Evolutionary conservation across 495 filamentous ascomycete species (phyloP), one percentile per base, ranked within the genome.

Genomic region (Tuber umbilicatum): DNA sequence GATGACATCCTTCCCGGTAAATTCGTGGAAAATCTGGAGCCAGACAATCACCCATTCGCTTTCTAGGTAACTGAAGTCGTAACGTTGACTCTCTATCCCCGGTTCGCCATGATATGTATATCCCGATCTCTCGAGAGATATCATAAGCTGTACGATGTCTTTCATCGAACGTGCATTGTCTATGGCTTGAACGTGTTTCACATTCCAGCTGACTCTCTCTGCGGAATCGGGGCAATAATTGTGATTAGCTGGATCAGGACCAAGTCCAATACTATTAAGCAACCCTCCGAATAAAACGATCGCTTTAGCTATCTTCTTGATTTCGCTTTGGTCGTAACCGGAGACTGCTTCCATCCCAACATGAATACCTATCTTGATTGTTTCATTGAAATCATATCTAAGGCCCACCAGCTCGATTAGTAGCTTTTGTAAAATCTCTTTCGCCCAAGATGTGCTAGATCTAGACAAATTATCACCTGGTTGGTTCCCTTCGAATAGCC

Each of bases 201-300:
- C 17, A 38, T 78, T 78, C 14, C 69, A 73, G 17, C 68, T 69
- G 27, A 71, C 27, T 37, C 38, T 27, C 60, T 68, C 27, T n/a
- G 42, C 14, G 10, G 69, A 55, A 5, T 31, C 50, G n/a, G 16
- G 3, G 50, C 50, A 60, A 16, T 12, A 16, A 31, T 5, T 31
- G 27, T 60, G n/a, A 60, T 31, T n/a, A 60, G n/a, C 9, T 2
- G 50, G 12, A 14, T 31, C 16, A 12, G n/a, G 50, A 31, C 10
- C 7, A 2, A 31, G 27, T 10, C 50, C n/a, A 60, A 31, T 16
- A 12, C 50, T 2, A 60, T 60, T 60, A 2, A 68, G 31, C 40
- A 79, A 45, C 35, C 77, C 77, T 35, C 77, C 64, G 19, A 74
- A 78, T 45, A 79, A 38, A 37, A 74, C 64, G 35, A 79, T 78